Evolutionary conservation across 2,329 filamentous ascomycete genomes (phyloP).

Genomic region (Aspergillus versicolor): DNA sequence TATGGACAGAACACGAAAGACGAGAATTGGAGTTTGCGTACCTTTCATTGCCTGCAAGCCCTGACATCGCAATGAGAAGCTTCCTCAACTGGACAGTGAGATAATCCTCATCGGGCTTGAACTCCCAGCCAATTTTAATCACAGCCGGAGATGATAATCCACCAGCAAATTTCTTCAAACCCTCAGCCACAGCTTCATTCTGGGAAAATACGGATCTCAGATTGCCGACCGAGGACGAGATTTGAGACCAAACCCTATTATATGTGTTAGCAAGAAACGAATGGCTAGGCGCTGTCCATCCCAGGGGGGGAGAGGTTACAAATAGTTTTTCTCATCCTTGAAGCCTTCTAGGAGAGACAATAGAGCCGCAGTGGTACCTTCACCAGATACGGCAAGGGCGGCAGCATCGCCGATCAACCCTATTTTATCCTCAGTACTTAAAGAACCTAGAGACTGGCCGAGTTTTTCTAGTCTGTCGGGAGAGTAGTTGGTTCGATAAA

Average conservation of each 20-base stretch:
- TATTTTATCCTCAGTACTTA: conserved; percentile 87
- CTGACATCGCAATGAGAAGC: conserved; percentile 73
- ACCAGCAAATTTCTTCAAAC: conserved; percentile 74
- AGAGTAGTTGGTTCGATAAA: conserved; percentile 91
- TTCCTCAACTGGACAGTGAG: conserved; percentile 80
- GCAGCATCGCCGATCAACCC: conserved; percentile 86
- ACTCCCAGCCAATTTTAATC: conserved; percentile 82
- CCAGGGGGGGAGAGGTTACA: conserved; percentile 46
- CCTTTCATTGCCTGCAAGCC: conserved; percentile 72
- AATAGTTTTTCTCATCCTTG: conserved; percentile 73
- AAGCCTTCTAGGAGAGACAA: conserved; percentile 85
- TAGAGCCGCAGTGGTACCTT: conserved; percentile 77
- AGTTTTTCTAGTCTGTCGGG: conserved; percentile 79
- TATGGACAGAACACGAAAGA: not conserved
- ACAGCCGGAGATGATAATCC: conserved; percentile 74
- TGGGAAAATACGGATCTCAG: conserved; percentile 84
- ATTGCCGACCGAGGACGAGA: conserved; percentile 71
- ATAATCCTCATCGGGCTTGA: conserved; percentile 74
- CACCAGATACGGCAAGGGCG: conserved; percentile 82
- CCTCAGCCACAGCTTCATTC: conserved; percentile 68
- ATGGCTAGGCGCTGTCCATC: not conserved
- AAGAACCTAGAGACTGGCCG: conserved; percentile 69
- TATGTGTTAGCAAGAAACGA: conserved; percentile 18
- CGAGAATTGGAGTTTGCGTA: conserved; percentile 44
- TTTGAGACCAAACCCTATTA: conserved; percentile 74